Percentiles rank a stretch among this genome's conserved stretches.
These are phyloP conservation scores for Alternaria consortialis DNA, from an alignment of 2,329 filamentous ascomycete genomes.

Conservation along the genomic window DNA sequence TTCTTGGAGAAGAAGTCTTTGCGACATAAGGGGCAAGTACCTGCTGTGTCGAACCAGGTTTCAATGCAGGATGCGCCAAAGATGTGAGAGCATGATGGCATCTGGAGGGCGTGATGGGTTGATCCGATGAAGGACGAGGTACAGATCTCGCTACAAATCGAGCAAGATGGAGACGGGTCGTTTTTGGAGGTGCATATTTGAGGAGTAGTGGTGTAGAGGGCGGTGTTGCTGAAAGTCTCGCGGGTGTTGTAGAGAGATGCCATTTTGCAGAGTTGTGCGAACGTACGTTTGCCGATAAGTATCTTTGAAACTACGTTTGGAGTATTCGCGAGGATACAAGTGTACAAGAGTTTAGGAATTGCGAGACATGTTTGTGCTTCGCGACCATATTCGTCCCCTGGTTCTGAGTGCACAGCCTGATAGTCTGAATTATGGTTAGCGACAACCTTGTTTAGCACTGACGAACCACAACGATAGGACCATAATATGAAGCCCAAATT, in stretches of 20 bases:
- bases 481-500: background rate
- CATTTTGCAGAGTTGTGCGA: background rate
- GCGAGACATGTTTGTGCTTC: background rate
- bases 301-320: background rate
- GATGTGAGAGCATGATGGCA: background rate
- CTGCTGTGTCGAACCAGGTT: conserved; percentile 1
- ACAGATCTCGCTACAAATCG: background rate
- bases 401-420: background rate
- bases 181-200: background rate
- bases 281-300: background rate
- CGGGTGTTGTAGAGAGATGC: conserved; percentile 1
- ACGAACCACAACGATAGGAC: background rate
- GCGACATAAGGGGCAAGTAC: conserved; percentile 1
- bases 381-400: background rate
- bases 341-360: no score
- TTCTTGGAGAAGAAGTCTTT: background rate
- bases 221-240: background rate
- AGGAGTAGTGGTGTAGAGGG: background rate
- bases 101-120: background rate
- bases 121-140: background rate
- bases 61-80: conserved; percentile 6
- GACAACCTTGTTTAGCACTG: background rate
- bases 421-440: background rate
- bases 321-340: background rate
- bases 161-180: background rate